Base-by-base conservation (phyloP, 805 yeast genomes). In the Wickerhamomyces hampshirensis region DNA sequence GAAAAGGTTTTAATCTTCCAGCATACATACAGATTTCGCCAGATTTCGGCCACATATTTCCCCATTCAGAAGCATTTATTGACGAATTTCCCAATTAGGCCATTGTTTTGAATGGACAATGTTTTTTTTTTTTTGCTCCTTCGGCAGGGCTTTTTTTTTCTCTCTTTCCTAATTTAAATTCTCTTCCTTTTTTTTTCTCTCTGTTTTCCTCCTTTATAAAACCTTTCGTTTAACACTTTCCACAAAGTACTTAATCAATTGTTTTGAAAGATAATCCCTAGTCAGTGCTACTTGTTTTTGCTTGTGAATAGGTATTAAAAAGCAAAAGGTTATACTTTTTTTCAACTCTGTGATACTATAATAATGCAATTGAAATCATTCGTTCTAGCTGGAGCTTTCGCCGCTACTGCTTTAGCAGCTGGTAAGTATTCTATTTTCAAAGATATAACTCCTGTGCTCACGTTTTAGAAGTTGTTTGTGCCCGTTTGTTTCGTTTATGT, bases 321-420 rank as follows among this genome's bases (percentile, higher is more conserved):
- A n/a, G n/a, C 11, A 21, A 21, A 21, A 21, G 11, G 24, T 21
- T 21, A 8, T 11, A 21, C 7, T 21, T 11, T 11, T 11, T 21
- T 8, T 11, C 24, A 23, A 24, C 24, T n/a, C 16, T 23, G 18
- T 16, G 11, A 23, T 16, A 24, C 26, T 6, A 13, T 17, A 9
- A 45, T 28, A 42, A 77, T 78, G 83, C 81, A 74, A 67, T 63
- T 74, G 65, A 75, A 69, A 63, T 62, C 73, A 44, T 52, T 71
- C 55, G 53, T 73, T 47, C 63, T 69, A 43, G 54, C 68, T 47
- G 66, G 71, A 49, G 71, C 79, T 51, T 44, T 74, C 33, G 69
- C 73, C 48, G 73, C 74, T 43, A 48, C 71, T 41, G 78, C 66
- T 43, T 47, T 53, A 13, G 69, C 68, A 27, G 66, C 65, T 36